A percentile compares a stretch with the other conserved stretches of the same genome.
Evolutionary conservation across 257 asterid species (phyloP).

Genomic region (Sherardia arvensis): DNA sequence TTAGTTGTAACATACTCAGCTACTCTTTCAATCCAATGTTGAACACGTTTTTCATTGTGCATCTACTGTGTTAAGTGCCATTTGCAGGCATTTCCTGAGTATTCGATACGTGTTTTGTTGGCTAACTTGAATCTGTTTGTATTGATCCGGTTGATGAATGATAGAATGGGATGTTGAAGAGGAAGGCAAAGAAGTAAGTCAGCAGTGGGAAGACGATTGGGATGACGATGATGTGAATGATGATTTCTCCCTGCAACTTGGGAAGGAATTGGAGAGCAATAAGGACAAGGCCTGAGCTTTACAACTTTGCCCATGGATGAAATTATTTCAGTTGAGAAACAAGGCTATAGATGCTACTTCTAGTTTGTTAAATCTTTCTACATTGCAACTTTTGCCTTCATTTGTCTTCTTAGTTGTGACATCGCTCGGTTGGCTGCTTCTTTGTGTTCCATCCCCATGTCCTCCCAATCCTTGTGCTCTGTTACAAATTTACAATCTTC

Average conservation of each 20-base stretch:
- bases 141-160: background rate
- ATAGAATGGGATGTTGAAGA: conserved; percentile 71
- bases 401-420: background rate
- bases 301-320: background rate
- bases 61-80: background rate
- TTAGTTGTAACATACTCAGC: no score
- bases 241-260: conserved; percentile 84
- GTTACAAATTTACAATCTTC: no score
- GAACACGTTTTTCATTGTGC: background rate
- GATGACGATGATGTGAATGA: conserved; percentile 91
- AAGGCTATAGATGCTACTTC: background rate
- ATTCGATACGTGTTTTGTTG: background rate
- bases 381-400: background rate
- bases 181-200: conserved; percentile 66
- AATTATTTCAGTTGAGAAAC: no score
- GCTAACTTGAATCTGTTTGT: background rate
- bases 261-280: conserved; percentile 68
- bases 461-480: no score
- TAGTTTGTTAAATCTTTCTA: background rate
- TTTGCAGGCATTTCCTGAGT: background rate
- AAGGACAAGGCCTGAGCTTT: conserved; percentile 38
- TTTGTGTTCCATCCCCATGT: no score
- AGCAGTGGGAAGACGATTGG: conserved; percentile 97
- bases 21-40: background rate
- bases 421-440: background rate